Evolutionary conservation across 2,329 filamentous ascomycete genomes (phyloP).

Genomic region (Mycogone perniciosa): DNA sequence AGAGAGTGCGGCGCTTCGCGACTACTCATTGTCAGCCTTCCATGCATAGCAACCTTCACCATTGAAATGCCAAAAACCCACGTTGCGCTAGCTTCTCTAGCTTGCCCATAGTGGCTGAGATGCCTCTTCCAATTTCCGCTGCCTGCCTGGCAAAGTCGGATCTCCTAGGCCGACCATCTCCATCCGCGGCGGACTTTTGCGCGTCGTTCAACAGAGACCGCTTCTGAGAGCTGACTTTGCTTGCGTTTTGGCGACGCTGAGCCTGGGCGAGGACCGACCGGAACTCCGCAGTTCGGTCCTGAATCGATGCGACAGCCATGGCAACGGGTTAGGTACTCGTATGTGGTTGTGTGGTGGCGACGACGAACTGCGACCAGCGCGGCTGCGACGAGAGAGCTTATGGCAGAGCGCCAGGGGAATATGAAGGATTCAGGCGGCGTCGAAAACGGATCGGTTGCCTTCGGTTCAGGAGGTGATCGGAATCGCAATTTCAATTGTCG

Average conservation of each 20-base stretch:
- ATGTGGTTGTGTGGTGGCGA: constrained; percentile 14
- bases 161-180: constrained; percentile 50
- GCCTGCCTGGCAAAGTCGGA: constrained; percentile 92
- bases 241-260: constrained; percentile 69
- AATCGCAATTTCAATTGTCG: constrained; percentile 1
- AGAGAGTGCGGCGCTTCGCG: constrained; percentile 93
- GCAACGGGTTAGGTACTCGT: constrained; percentile 18
- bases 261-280: constrained; percentile 81
- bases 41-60: neutral
- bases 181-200: constrained; percentile 59
- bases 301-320: constrained; percentile 71
- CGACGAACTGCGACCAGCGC: constrained; percentile 31
- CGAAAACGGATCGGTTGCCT: no score
- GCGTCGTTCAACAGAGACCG: constrained; percentile 72
- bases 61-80: constrained; percentile 33
- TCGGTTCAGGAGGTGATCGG: neutral
- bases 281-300: constrained; percentile 96
- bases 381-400: constrained; percentile 12
- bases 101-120: constrained; percentile 89
- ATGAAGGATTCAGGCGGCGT: no score
- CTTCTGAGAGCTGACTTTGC: constrained; percentile 71
- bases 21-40: constrained; percentile 43
- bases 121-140: constrained; percentile 85
- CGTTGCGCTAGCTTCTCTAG: constrained; percentile 84
- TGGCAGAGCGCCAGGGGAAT: neutral